These are phyloP conservation scores for Eucalyptus cloeziana DNA, from an alignment of 345 rosid species.

Conservation along the genomic window DNA sequence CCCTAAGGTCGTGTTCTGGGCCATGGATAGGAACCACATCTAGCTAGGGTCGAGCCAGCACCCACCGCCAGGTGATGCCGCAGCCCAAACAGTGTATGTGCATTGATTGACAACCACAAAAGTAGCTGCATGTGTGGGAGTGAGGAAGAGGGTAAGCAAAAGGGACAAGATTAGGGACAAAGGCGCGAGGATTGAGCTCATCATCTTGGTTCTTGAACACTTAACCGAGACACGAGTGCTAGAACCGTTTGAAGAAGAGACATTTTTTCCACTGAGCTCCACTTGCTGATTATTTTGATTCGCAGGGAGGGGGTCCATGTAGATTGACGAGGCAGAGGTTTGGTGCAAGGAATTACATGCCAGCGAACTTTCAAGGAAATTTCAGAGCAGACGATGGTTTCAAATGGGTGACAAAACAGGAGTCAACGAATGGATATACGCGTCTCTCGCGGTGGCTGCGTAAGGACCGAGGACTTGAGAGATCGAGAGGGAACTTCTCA, in stretches of 20 bases:
- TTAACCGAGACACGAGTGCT: neutral
- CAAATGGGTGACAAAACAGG: neutral
- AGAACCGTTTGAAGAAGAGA: neutral
- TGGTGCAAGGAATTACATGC: neutral
- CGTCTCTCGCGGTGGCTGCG: neutral
- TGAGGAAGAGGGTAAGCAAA: neutral
- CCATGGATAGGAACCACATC: neutral
- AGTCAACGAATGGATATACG: neutral
- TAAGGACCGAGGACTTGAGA: neutral
- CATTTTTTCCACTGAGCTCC: too few species aligned
- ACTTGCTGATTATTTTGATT: too few species aligned
- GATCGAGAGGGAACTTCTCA: neutral
- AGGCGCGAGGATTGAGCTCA: neutral
- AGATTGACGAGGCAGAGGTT: too few species aligned
- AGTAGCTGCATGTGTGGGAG: neutral
- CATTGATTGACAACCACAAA: constrained; percentile 6
- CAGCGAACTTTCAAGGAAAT: neutral
- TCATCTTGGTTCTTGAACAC: neutral
- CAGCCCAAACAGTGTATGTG: constrained; percentile 10
- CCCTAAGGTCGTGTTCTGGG: neutral
- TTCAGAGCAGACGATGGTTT: neutral
- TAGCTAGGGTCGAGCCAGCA: neutral
- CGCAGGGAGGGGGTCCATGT: too few species aligned
- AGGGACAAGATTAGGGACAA: neutral
- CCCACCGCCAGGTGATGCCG: constrained; percentile 9